Evolutionary conservation across 139 green algal species (phyloP), one percentile per base, ranked within the genome.

Genomic region (Picochlorum sp.): DNA sequence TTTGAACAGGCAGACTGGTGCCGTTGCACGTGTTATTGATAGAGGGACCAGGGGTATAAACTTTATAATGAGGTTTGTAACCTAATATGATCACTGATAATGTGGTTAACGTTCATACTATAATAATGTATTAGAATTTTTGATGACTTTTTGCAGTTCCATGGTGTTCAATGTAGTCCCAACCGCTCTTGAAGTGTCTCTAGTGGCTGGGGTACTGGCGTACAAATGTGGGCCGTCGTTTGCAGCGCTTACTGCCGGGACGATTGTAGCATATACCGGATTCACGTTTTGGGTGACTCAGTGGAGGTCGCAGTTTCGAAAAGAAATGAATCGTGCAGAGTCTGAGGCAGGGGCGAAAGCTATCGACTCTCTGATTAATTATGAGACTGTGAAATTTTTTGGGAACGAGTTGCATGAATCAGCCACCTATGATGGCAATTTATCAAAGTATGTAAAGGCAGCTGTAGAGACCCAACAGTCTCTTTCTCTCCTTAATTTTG

Each of bases 101-200:
- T n/a, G n/a, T n/a, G 2, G 22, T 50, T 2, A 36, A 50, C 40
- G 2, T 60, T 2, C 68, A n/a, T n/a, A n/a, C n/a, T n/a, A n/a
- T n/a, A n/a, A n/a, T n/a, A n/a, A n/a, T n/a, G 84, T n/a, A 33
- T 76, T 65, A n/a, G n/a, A n/a, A n/a, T n/a, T n/a, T n/a, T n/a
- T n/a, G n/a, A n/a, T n/a, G n/a, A n/a, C n/a, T n/a, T n/a, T n/a
- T n/a, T n/a, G n/a, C n/a, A n/a, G n/a, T 41, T 76, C 74, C 60
- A 84, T 94, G 81, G 73, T 97, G 3, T 96, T 98, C 84, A 98
- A 97, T 58, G 89, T 98, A 25, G 79, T 89, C 16, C 91, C 91
- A 25, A 98, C 91, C 6, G 52, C 84, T 16, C 76, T 98, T 18
- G 91, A 98, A 73, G 79, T 95, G 5, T 55, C 66, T 4, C 59